Evolutionary conservation across 208 protist genomes (phyloP).

Genomic region (Leishmania aethiopica): DNA sequence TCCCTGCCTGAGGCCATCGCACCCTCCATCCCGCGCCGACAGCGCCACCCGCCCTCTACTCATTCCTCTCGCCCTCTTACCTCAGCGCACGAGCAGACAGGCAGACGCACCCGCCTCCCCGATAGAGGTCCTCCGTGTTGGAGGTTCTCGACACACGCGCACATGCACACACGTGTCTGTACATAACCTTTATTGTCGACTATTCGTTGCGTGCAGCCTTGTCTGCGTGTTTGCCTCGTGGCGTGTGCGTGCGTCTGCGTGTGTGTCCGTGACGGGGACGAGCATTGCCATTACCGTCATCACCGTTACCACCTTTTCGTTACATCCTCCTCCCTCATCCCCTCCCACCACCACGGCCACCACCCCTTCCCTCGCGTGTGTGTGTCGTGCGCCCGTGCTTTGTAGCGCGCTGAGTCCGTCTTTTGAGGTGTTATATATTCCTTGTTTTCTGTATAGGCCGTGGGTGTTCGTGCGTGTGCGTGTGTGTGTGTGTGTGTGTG

Average conservation of each 20-base stretch:
- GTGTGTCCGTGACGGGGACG: not conserved
- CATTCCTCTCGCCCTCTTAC: too few species aligned
- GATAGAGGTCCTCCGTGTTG: not conserved
- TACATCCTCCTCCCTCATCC: not conserved
- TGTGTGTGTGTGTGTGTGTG: not conserved
- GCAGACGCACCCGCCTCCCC: too few species aligned
- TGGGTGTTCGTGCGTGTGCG: conserved; percentile 2
- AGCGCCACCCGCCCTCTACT: not conserved
- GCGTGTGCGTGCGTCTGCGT: not conserved
- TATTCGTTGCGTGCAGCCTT: not conserved
- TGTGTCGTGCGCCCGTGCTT: not conserved
- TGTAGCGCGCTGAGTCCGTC: not conserved
- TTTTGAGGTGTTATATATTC: not conserved
- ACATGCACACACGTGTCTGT: not conserved
- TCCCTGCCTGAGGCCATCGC: too few species aligned
- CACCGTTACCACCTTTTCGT: not conserved
- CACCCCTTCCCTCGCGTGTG: not conserved
- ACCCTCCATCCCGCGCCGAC: too few species aligned
- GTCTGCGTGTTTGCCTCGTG: too few species aligned
- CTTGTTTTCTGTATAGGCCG: not conserved
- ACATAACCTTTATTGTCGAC: not conserved
- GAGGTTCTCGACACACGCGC: too few species aligned
- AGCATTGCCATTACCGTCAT: not conserved
- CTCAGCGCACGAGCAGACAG: too few species aligned
- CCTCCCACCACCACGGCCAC: not conserved